Conservation (phyloP, 1,284 basidiomycete genomes). For the Fomes fomentarius region DNA sequence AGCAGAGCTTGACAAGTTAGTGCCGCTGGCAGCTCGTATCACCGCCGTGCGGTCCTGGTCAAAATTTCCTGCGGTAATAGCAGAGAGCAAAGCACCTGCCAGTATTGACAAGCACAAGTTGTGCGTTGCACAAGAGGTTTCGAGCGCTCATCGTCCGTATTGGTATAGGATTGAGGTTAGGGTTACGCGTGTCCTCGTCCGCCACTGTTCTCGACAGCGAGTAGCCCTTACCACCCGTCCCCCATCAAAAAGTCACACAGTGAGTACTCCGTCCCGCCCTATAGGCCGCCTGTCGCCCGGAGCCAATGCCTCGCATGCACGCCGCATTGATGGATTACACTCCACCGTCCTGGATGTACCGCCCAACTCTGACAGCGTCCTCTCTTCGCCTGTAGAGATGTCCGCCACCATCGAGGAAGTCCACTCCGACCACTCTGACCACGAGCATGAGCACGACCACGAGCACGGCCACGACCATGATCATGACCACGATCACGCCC, state of each 20-base stretch:
- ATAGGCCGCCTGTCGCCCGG: neutral
- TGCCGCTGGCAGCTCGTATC: too few species aligned
- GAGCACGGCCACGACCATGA: slow-evolving; percentile 54
- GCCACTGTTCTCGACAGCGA: slow-evolving; percentile 40
- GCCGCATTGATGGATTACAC: slow-evolving; percentile 33
- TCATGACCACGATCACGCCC: slow-evolving; percentile 52
- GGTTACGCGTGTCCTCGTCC: slow-evolving; percentile 27
- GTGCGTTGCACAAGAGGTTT: too few species aligned
- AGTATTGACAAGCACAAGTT: too few species aligned
- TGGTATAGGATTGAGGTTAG: slow-evolving; percentile 26
- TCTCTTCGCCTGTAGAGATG: slow-evolving; percentile 51
- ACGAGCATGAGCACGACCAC: slow-evolving; percentile 52
- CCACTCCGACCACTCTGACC: slow-evolving; percentile 71
- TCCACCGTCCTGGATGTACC: slow-evolving; percentile 40
- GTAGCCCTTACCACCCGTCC: slow-evolving; percentile 28
- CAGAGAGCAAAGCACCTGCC: too few species aligned
- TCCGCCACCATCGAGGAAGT: slow-evolving; percentile 86
- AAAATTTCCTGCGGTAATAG: too few species aligned
- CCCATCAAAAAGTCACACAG: slow-evolving; percentile 20
- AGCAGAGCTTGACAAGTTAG: too few species aligned
- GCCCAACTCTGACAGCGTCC: slow-evolving; percentile 21
- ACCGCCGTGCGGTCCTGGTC: too few species aligned
- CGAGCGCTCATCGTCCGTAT: too few species aligned
- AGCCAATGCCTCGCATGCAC: neutral
- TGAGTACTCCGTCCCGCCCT: slow-evolving; percentile 17